Evolutionary conservation across 768 basidiomycete species (phyloP).

Genomic region (Chalciporus chontae): DNA sequence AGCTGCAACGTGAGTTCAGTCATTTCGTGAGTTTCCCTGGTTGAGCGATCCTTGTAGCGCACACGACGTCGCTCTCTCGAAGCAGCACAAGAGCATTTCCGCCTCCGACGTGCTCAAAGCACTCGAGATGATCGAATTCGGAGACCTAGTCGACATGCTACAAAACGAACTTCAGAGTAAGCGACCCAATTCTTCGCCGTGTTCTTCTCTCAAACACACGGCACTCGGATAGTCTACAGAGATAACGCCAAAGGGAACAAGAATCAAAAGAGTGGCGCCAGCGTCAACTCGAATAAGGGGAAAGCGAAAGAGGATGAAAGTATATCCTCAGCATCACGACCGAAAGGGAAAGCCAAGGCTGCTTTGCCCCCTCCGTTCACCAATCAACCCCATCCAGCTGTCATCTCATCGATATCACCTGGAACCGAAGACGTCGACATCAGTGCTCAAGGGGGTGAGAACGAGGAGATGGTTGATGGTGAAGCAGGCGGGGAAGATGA

Average conservation of each 20-base stretch:
- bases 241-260: constrained; percentile 62
- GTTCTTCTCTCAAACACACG: background rate
- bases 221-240: constrained; percentile 51
- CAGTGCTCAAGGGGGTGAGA: constrained; percentile 22
- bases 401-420: constrained; percentile 28
- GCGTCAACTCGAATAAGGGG: constrained; percentile 25
- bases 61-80: constrained; percentile 81
- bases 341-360: constrained; percentile 32
- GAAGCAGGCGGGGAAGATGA: constrained; percentile 28
- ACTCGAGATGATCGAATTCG: constrained; percentile 73
- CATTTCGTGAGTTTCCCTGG: background rate
- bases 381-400: constrained; percentile 26
- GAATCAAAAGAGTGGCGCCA: constrained; percentile 31
- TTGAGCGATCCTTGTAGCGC: constrained; percentile 45
- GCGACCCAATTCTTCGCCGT: background rate
- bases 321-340: constrained; percentile 25
- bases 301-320: constrained; percentile 33
- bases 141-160: constrained; percentile 61
- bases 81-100: constrained; percentile 85
- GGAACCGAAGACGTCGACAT: constrained; percentile 24
- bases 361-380: constrained; percentile 26
- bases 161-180: constrained; percentile 63
- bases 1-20: constrained; percentile 44
- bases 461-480: constrained; percentile 32
- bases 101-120: constrained; percentile 90